phyloP scores from a whole-genome alignment of 805 yeast species.

The Metschnikowia gelsemii region DNA sequence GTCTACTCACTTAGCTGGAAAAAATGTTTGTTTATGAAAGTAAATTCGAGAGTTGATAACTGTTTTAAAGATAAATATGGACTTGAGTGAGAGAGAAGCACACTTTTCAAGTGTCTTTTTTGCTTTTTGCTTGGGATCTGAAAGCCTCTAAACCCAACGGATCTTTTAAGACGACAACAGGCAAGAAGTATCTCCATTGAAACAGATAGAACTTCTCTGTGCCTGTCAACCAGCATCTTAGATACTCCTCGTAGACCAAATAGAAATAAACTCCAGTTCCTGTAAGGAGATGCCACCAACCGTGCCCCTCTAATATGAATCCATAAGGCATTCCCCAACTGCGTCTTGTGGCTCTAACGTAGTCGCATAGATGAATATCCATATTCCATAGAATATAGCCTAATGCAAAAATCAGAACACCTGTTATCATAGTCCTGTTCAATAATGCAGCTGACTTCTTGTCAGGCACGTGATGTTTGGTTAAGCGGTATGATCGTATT shows the following conservation, averaged over 20 bases:
- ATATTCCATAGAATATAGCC: conserved; percentile 89
- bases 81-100: not conserved
- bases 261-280: conserved; percentile 87
- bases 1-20: not conserved
- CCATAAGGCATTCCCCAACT: conserved; percentile 80
- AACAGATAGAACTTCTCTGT: conserved; percentile 55
- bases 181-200: conserved; percentile 50
- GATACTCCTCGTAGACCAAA: conserved; percentile 72
- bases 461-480: conserved; percentile 53
- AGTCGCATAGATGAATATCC: conserved; percentile 75
- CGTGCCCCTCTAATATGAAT: conserved; percentile 83
- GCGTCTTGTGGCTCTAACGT: conserved; percentile 59
- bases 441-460: conserved; percentile 46
- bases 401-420: conserved; percentile 59
- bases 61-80: not conserved
- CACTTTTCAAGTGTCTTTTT: conserved; percentile 7
- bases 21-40: not conserved
- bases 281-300: conserved; percentile 95
- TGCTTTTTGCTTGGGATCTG: conserved; percentile 3
- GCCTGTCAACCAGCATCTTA: conserved; percentile 64
- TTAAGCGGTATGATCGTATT: conserved; percentile 52
- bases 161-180: conserved; percentile 19
- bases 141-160: conserved; percentile 16
- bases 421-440: conserved; percentile 54
- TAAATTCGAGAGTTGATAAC: not conserved